Evolutionary conservation across 352 stramenopile species (phyloP).

Genomic region (Phytophthora parvispora): DNA sequence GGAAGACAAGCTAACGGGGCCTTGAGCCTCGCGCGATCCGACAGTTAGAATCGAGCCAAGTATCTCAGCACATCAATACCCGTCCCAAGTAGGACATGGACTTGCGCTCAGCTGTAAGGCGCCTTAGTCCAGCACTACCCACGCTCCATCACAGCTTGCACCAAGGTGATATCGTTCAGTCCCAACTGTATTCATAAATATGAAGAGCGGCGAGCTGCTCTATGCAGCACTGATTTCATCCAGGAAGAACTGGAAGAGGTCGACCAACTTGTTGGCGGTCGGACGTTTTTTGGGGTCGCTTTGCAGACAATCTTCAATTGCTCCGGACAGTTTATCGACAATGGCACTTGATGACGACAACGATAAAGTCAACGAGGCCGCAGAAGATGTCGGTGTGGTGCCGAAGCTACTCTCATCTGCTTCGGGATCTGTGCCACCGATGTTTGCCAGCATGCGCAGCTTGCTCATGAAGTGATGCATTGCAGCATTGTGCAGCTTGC

Average conservation of each 20-base stretch:
- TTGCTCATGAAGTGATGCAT: constrained; percentile 66
- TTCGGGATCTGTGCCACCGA: constrained; percentile 32
- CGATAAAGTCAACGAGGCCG: constrained; percentile 37
- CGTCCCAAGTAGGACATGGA: constrained; percentile 33
- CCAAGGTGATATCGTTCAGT: constrained; percentile 11
- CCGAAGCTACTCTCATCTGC: constrained; percentile 56
- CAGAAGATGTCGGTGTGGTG: constrained; percentile 51
- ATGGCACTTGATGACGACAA: constrained; percentile 42
- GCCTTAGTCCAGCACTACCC: neutral
- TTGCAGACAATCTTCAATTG: constrained; percentile 70
- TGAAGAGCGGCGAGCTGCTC: constrained; percentile 6
- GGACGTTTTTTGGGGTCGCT: constrained; percentile 64
- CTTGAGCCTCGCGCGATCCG: constrained; percentile 9
- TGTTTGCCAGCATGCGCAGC: constrained; percentile 48
- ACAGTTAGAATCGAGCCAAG: constrained; percentile 18
- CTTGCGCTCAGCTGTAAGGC: constrained; percentile 12
- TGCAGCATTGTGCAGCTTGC: constrained; percentile 44
- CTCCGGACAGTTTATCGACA: constrained; percentile 53
- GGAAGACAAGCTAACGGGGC: neutral
- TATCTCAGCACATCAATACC: constrained; percentile 31
- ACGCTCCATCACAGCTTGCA: neutral
- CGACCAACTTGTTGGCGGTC: constrained; percentile 61
- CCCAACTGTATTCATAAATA: constrained; percentile 28
- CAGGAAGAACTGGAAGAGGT: constrained; percentile 58
- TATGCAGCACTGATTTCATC: constrained; percentile 38